These are phyloP conservation scores for Nepenthes alata DNA, from an alignment of 179 eudicot species.

Conservation along the genomic window DNA sequence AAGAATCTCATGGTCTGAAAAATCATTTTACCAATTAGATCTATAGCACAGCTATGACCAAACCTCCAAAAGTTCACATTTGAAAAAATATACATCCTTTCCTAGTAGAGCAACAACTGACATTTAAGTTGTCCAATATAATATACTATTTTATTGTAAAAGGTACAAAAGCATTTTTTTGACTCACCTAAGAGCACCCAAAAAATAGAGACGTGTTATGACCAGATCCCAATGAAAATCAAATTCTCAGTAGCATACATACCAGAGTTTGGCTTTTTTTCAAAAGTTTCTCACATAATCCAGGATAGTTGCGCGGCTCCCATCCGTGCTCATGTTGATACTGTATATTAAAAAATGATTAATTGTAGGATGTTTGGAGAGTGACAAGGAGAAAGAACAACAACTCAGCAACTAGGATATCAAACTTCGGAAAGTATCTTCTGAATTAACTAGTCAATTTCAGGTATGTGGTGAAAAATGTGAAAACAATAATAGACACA, in stretches of 20 bases:
- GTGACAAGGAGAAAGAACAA: background rate
- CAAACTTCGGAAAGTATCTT: background rate
- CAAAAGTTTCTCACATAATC: slow-evolving; percentile 81
- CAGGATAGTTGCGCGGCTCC: slow-evolving; percentile 84
- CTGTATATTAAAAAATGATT: slow-evolving; percentile 26
- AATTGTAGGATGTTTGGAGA: background rate
- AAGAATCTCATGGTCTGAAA: too few relatives aligned
- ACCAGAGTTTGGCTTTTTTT: slow-evolving; percentile 97
- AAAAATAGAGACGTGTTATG: too few relatives aligned
- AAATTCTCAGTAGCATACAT: slow-evolving; percentile 13
- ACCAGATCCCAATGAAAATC: too few relatives aligned
- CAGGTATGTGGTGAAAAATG: too few relatives aligned
- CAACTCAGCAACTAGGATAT: background rate
- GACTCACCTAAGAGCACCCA: too few relatives aligned
- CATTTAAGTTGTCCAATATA: background rate
- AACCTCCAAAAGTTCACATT: slow-evolving; percentile 4
- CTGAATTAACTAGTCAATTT: too few relatives aligned
- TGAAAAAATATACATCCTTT: background rate
- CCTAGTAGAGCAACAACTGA: background rate
- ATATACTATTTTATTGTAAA: background rate
- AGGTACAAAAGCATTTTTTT: background rate
- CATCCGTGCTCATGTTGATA: slow-evolving; percentile 95
- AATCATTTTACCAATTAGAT: too few relatives aligned
- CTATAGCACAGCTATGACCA: too few relatives aligned
- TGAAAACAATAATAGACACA: too few relatives aligned